Evolutionary conservation across 257 asterid species (phyloP).

Genomic region (Solanum pennellii): DNA sequence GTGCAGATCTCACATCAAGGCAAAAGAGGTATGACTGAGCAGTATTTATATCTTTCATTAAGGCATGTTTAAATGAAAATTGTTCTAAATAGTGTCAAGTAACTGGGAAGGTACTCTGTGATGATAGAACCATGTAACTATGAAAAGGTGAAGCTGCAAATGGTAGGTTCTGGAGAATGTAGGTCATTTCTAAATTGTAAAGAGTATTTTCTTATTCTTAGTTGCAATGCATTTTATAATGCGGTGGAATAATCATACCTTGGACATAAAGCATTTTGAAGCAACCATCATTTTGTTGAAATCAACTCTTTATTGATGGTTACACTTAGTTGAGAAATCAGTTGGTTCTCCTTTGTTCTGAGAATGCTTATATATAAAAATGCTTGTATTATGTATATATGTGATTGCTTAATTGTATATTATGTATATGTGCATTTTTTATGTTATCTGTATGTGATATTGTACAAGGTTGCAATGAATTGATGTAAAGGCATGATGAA

Average conservation of each 20-base stretch:
- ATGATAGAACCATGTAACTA: not conserved
- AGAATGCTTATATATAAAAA: not conserved
- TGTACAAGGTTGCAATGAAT: not conserved
- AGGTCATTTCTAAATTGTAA: not conserved
- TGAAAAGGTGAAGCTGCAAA: not conserved
- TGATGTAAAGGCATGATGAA: not conserved
- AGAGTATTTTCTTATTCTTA: not conserved
- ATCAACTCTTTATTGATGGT: not conserved
- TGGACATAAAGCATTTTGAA: not conserved
- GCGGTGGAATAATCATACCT: not conserved
- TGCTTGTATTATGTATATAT: not conserved
- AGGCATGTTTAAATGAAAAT: not conserved
- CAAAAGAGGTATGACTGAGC: not conserved
- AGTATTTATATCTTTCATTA: not conserved
- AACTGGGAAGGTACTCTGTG: not conserved
- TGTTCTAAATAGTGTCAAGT: not conserved
- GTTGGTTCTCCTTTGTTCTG: not conserved
- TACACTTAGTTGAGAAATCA: not conserved
- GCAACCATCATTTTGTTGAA: not conserved
- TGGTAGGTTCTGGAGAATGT: not conserved
- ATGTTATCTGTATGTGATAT: too few species aligned
- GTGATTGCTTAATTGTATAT: not conserved
- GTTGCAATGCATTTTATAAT: not conserved
- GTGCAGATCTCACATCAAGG: not conserved
- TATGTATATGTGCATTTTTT: too few species aligned